phyloP scores from a whole-genome alignment of 164 flowering plant species.

The Vitis riparia region DNA sequence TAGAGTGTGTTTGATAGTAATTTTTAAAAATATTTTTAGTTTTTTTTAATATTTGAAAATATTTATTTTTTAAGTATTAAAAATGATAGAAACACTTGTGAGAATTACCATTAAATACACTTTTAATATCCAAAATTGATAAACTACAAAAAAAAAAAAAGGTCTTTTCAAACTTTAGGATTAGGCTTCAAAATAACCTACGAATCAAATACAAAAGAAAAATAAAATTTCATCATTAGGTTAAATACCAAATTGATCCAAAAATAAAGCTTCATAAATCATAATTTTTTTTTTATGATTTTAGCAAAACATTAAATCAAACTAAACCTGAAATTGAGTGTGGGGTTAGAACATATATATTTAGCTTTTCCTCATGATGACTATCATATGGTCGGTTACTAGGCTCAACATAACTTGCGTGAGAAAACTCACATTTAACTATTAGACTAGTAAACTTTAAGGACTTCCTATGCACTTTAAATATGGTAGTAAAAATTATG shows the following conservation, averaged over 20 bases:
- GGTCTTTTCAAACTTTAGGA: constrained; percentile 96
- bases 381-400: constrained; percentile 98
- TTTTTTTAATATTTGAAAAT: too few relatives aligned
- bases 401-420: constrained; percentile 82
- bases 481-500: too few relatives aligned
- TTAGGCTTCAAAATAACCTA: constrained; percentile 98
- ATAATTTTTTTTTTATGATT: background rate
- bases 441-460: background rate
- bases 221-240: background rate
- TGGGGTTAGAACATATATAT: constrained; percentile 82
- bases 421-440: constrained; percentile 22
- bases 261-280: background rate
- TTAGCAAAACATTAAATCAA: background rate
- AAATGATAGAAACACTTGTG: too few relatives aligned
- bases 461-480: background rate
- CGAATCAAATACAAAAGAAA: constrained; percentile 18
- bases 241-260: background rate
- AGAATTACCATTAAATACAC: too few relatives aligned
- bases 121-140: constrained; percentile 68
- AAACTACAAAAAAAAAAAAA: constrained; percentile 67
- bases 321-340: constrained; percentile 88
- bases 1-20: background rate
- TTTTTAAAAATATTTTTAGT: too few relatives aligned
- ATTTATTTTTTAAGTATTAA: too few relatives aligned
- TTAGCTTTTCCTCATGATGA: constrained; percentile 96